Evolutionary conservation across 345 rosid species (phyloP), one percentile per base, ranked within the genome.

Genomic region (Eucalyptus sp.): DNA sequence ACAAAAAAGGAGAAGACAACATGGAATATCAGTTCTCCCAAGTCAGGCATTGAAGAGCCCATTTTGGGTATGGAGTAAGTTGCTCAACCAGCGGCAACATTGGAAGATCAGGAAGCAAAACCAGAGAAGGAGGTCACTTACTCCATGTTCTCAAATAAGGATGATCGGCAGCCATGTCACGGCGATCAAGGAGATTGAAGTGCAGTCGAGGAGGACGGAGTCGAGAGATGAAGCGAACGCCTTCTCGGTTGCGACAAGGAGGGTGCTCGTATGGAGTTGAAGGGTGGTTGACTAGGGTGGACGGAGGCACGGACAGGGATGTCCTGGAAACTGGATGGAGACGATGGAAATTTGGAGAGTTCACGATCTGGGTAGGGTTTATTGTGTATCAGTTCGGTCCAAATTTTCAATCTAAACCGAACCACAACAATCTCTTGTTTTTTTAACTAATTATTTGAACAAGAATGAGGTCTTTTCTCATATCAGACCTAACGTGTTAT

Each of bases 221-320:
- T 56, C 13, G 3, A 10, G 62, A 0, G 62, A 22, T 24, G 62
- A 10, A 24, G 62, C 6, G 0, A 56, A 24, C 29, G 1, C 62
- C 0, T 9, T 56, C 29, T 56, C 29, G 29, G 62, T 56, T 24
- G 62, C 62, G 62, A 56, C 62, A 0, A 56, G 62, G 29, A 56
- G 29, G 29, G 29, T 0, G 62, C 29, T 56, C 62, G 0, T 24
- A 56, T 4, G 62, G 62, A 56, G 62, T 56, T 24, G 62, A 56
- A 56, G 29, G 29, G 29, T 24, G 27, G 29, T 24, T 56, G 33
- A 13, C 17, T 0, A 29, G 33, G 37, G 18, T 14, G 37, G 76
- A n/a, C 16, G 76, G 76, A 64, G 37, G 14, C 18, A 64, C 31
- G 4, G 9, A 0, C 0, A 5, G 0, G 37, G 18, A 10, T n/a